Evolutionary conservation across 169 alveolate genomes (phyloP).

Genomic region (Theileria parva): DNA sequence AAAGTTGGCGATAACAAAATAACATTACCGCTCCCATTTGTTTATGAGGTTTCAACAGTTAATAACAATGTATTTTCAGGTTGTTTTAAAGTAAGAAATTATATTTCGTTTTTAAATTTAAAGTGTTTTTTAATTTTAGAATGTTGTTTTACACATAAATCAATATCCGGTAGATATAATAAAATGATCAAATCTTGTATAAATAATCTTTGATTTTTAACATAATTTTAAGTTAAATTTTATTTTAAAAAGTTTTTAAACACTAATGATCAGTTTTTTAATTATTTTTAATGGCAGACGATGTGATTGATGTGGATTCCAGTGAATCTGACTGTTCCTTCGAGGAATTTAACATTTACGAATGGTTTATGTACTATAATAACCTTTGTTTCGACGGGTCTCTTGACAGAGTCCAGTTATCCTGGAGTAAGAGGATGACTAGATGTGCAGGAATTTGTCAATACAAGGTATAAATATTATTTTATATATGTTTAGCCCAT

Average conservation of each 20-base stretch:
- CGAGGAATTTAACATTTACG: constrained; percentile 79
- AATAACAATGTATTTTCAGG: not conserved
- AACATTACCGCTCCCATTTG: constrained; percentile 61
- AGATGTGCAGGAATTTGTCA: constrained; percentile 90
- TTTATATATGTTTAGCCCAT: constrained; percentile 34
- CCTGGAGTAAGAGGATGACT: constrained; percentile 91
- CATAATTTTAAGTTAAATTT: not conserved
- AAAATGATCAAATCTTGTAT: not conserved
- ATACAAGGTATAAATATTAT: constrained; percentile 50
- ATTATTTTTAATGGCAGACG: constrained; percentile 17
- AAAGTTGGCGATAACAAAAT: constrained; percentile 39
- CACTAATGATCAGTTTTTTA: too few relatives aligned
- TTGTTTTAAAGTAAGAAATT: not conserved
- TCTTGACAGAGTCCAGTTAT: constrained; percentile 79
- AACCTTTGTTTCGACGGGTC: constrained; percentile 77
- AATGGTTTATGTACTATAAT: constrained; percentile 77
- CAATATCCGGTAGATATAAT: too few relatives aligned
- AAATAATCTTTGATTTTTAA: not conserved
- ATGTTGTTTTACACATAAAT: too few relatives aligned
- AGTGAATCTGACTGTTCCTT: constrained; percentile 44
- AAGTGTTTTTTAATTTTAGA: not conserved
- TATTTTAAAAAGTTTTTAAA: constrained; percentile 4
- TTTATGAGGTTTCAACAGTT: constrained; percentile 21
- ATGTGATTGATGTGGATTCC: constrained; percentile 40
- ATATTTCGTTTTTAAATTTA: not conserved